A percentile compares a stretch with the other conserved stretches of the same genome.
Conservation (phyloP, 208 protist genomes). For the Wallacemonas sp. region DNA sequence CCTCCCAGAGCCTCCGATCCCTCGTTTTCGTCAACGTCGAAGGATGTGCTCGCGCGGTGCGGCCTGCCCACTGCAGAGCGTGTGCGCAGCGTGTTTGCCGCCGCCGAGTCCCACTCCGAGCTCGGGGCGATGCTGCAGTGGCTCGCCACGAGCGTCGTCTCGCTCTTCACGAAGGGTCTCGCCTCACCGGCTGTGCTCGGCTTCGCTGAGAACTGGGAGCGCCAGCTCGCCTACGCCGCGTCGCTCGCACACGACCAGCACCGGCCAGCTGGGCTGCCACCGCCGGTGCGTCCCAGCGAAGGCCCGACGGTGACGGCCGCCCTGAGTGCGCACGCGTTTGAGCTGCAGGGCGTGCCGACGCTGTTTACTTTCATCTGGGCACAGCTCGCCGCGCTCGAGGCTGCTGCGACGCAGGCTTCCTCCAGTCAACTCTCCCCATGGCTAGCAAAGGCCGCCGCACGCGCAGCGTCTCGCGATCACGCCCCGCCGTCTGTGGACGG, state of each 20-base stretch:
- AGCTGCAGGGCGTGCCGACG: slow-evolving; percentile 71
- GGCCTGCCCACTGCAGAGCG: slow-evolving; percentile 32
- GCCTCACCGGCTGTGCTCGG: slow-evolving; percentile 23
- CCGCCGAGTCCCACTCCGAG: slow-evolving; percentile 52
- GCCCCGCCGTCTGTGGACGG: too few species aligned
- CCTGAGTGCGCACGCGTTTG: slow-evolving; percentile 42
- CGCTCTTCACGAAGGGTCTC: slow-evolving; percentile 53
- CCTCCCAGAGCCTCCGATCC: neutral
- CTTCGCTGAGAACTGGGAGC: slow-evolving; percentile 64
- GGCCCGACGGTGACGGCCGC: slow-evolving; percentile 8
- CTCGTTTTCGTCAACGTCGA: neutral
- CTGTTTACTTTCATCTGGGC: slow-evolving; percentile 61
- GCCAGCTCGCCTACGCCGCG: slow-evolving; percentile 8
- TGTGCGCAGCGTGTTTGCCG: slow-evolving; percentile 57
- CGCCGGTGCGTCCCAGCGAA: slow-evolving; percentile 9
- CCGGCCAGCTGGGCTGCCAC: too few species aligned
- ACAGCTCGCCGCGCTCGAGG: slow-evolving; percentile 40
- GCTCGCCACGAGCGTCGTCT: slow-evolving; percentile 42
- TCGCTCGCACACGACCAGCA: neutral
- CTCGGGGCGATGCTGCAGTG: slow-evolving; percentile 59
- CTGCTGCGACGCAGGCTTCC: neutral
- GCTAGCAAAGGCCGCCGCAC: neutral
- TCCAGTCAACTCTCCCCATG: neutral
- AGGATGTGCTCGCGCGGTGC: slow-evolving; percentile 6
- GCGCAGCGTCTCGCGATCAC: too few species aligned